phyloP scores from a whole-genome alignment of 2,329 filamentous ascomycete genomes.

The Hypoxylon sp. region DNA sequence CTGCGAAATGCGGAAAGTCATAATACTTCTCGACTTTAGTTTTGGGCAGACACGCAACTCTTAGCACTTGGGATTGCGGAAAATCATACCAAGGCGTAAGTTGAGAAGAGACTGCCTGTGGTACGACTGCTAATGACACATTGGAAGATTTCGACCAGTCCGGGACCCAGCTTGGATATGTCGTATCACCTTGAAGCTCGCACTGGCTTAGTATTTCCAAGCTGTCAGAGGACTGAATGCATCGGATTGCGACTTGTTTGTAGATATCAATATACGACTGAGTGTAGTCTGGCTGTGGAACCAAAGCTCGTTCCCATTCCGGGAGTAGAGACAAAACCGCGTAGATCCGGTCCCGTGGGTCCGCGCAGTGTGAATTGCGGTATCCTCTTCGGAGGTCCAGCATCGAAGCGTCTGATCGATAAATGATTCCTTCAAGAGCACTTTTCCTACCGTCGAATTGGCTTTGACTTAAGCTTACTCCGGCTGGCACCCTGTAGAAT shows the following conservation, averaged over 20 bases:
- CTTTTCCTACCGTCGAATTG: not conserved
- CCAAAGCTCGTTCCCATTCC: not conserved
- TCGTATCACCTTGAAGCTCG: not conserved
- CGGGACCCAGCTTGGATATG: conserved; percentile 37
- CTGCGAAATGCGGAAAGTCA: not conserved
- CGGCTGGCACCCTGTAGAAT: too few relatives aligned
- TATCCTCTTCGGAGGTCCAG: not conserved
- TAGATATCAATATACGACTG: conserved; percentile 24
- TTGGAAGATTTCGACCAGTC: conserved; percentile 24
- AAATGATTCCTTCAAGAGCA: conserved; percentile 7
- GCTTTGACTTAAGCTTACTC: too few relatives aligned
- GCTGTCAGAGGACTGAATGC: not conserved
- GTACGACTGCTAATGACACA: too few relatives aligned
- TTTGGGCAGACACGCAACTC: conserved; percentile 14
- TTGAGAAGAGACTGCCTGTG: conserved; percentile 8
- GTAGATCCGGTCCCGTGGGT: conserved; percentile 33
- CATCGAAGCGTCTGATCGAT: not conserved
- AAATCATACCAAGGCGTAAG: not conserved
- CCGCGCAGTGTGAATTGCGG: conserved; percentile 8
- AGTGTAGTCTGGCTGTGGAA: conserved; percentile 30
- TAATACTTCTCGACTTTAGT: conserved; percentile 4
- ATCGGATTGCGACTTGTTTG: not conserved
- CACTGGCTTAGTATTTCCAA: conserved; percentile 8
- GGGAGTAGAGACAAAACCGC: conserved; percentile 21
- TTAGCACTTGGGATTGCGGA: conserved; percentile 19